phyloP scores from a whole-genome alignment of 345 rosid species.

The Zanthoxylum bungeanum region DNA sequence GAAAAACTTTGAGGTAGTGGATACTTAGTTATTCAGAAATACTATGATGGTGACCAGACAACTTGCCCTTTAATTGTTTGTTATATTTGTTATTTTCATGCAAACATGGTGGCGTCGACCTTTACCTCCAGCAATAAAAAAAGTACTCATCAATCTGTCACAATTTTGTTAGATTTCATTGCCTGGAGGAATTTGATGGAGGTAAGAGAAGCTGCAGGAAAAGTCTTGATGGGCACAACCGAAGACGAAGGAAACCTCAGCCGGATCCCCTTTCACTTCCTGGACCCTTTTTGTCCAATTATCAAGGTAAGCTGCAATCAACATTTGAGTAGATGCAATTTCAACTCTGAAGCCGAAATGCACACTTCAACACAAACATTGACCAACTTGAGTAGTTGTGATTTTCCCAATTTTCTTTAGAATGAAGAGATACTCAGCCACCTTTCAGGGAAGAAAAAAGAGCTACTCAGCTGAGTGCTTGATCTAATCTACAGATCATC shows the following conservation, averaged over 20 bases:
- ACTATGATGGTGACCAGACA: neutral
- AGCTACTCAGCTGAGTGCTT: neutral
- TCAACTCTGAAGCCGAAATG: slow-evolving; percentile 1
- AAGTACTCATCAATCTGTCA: neutral
- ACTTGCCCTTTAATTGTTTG: neutral
- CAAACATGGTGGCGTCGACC: no score
- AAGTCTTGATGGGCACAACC: slow-evolving; percentile 57
- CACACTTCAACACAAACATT: neutral
- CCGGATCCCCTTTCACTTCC: slow-evolving; percentile 31
- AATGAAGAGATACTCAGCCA: no score
- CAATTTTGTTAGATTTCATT: slow-evolving; percentile 37
- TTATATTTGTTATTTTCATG: neutral
- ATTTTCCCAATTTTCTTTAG: neutral
- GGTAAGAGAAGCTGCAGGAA: slow-evolving; percentile 62
- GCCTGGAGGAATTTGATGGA: slow-evolving; percentile 55
- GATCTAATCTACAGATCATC: slow-evolving; percentile 11
- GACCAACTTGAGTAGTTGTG: neutral
- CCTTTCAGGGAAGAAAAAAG: no score
- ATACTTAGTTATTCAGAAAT: neutral
- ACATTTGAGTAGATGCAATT: slow-evolving; percentile 5
- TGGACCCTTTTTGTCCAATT: slow-evolving; percentile 30
- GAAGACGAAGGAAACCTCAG: slow-evolving; percentile 52
- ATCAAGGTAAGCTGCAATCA: slow-evolving; percentile 41
- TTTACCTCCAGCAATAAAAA: neutral
- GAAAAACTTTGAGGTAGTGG: neutral